These are phyloP conservation scores for Carallia pectinifolia DNA, from an alignment of 345 rosid species.

Conservation along the genomic window DNA sequence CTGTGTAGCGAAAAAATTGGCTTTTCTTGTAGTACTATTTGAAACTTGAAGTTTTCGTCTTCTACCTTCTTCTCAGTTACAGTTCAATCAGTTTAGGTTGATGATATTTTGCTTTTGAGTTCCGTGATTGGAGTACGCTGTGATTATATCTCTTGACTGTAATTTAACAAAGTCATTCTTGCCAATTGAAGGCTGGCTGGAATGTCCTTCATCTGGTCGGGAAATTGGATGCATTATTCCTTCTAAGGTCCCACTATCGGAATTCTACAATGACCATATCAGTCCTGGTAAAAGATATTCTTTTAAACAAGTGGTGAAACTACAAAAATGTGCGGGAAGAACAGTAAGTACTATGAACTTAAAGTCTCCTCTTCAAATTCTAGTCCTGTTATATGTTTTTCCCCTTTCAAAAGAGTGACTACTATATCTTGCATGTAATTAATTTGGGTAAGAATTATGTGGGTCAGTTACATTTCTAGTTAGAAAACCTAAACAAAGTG, in stretches of 20 bases:
- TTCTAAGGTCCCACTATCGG: constrained; percentile 90
- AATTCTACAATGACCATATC: constrained; percentile 56
- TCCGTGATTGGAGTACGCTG: not conserved
- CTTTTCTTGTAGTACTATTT: not conserved
- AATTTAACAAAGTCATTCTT: constrained; percentile 3
- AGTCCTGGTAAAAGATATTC: constrained; percentile 94
- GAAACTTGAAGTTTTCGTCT: not conserved
- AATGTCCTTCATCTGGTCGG: constrained; percentile 70
- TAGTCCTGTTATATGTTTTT: no score
- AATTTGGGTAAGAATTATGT: no score
- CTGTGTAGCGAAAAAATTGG: not conserved
- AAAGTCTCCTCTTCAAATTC: not conserved
- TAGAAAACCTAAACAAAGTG: no score
- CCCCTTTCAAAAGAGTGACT: no score
- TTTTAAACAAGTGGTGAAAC: constrained; percentile 77
- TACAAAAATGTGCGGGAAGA: constrained; percentile 69
- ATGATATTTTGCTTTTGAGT: not conserved
- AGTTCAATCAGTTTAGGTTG: not conserved
- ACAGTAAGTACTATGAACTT: constrained; percentile 45
- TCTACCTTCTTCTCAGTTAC: not conserved
- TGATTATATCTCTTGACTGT: constrained; percentile 6
- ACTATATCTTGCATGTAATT: no score
- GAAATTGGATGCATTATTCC: constrained; percentile 70
- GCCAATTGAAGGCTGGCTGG: constrained; percentile 71
- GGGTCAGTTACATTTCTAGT: no score